Evolutionary conservation across 306 rosid genomes (phyloP).

Genomic region (Corylus americana): DNA sequence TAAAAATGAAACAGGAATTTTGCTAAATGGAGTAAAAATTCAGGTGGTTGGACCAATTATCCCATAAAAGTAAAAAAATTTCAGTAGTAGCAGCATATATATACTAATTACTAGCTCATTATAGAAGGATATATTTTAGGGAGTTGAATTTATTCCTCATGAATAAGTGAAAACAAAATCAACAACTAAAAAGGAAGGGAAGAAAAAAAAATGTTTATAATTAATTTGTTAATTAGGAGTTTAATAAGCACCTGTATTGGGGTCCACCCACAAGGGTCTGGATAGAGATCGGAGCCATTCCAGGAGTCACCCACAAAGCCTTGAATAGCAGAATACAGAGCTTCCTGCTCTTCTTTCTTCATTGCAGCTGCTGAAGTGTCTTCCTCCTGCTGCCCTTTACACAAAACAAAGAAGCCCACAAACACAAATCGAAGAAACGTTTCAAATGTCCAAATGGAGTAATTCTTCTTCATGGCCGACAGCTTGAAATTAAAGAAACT

Average conservation of each 20-base stretch:
- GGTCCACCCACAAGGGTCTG: constrained; percentile 72
- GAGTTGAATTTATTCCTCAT: no score
- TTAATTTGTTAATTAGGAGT: background rate
- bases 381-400: constrained; percentile 18
- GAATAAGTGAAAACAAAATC: no score
- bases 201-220: no score
- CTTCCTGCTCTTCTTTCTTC: constrained; percentile 44
- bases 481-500: no score
- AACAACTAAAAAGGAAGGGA: no score
- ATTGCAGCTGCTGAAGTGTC: constrained; percentile 35
- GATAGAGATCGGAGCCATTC: constrained; percentile 65
- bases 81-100: no score
- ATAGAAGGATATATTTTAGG: no score
- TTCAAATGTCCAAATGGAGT: background rate
- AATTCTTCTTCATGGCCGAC: background rate
- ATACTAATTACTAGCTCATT: no score
- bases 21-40: no score
- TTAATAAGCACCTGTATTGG: constrained; percentile 45
- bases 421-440: constrained; percentile 15
- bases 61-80: no score
- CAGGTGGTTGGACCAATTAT: no score
- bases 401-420: constrained; percentile 8
- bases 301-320: constrained; percentile 53
- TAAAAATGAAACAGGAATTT: no score
- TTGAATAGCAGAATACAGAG: constrained; percentile 48